Evolutionary conservation across 441 rosid species (phyloP).

Genomic region (Populus hybrid): DNA sequence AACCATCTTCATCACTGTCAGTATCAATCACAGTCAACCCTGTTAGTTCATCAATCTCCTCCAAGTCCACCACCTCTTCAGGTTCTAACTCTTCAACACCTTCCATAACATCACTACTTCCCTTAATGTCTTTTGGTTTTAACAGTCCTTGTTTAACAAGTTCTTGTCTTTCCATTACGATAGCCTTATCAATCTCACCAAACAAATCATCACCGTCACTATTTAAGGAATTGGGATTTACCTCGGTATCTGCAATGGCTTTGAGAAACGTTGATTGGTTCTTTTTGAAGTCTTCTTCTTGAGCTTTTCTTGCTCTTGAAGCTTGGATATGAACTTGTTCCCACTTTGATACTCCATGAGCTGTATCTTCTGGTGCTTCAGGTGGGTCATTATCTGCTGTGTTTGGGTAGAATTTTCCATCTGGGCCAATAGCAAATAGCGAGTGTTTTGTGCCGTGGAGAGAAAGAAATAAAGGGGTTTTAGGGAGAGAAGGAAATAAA

Average conservation of each 20-base stretch:
- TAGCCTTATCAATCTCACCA: slow-evolving; percentile 83
- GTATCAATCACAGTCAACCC: slow-evolving; percentile 45
- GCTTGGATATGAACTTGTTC: slow-evolving; percentile 76
- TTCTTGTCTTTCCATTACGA: slow-evolving; percentile 75
- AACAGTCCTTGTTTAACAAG: slow-evolving; percentile 72
- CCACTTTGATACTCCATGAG: slow-evolving; percentile 75
- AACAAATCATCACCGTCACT: slow-evolving; percentile 61
- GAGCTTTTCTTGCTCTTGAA: slow-evolving; percentile 56
- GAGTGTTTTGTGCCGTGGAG: slow-evolving; percentile 9
- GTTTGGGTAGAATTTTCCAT: slow-evolving; percentile 55
- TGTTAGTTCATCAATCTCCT: slow-evolving; percentile 67
- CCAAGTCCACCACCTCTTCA: slow-evolving; percentile 77
- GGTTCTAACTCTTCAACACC: slow-evolving; percentile 58
- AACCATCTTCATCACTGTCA: slow-evolving; percentile 31
- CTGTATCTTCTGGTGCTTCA: slow-evolving; percentile 78
- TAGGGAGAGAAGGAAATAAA: slow-evolving; percentile 21
- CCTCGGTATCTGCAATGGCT: slow-evolving; percentile 68
- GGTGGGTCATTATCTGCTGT: slow-evolving; percentile 85
- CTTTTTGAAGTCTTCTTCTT: slow-evolving; percentile 73
- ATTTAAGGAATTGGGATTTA: slow-evolving; percentile 1
- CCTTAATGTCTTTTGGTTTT: slow-evolving; percentile 32
- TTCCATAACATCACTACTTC: slow-evolving; percentile 24
- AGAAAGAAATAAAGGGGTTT: slow-evolving; percentile 8
- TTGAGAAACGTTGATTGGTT: slow-evolving; percentile 62
- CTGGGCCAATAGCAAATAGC: slow-evolving; percentile 33